phyloP scores from a whole-genome alignment of 2,329 filamentous ascomycete genomes.

The Macrophomina tecta region DNA sequence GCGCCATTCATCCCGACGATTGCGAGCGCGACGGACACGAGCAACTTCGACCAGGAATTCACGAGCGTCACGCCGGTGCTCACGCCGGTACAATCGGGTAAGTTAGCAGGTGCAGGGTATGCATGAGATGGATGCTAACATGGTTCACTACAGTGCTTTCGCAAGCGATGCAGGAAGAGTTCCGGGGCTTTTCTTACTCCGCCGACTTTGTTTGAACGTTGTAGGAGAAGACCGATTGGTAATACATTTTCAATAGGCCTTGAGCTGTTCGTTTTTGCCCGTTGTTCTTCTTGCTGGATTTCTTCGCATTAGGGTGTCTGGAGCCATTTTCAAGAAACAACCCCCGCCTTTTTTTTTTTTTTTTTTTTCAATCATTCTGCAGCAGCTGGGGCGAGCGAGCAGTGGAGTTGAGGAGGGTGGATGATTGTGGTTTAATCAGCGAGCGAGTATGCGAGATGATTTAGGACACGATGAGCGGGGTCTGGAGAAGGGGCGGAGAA shows the following conservation, averaged over 20 bases:
- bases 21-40: constrained; percentile 94
- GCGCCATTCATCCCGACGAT: constrained; percentile 91
- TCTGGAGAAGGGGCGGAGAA: not conserved
- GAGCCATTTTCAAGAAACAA: constrained; percentile 22
- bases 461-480: not conserved
- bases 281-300: not conserved
- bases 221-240: constrained; percentile 9
- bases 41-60: constrained; percentile 98
- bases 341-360: not conserved
- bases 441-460: constrained; percentile 7
- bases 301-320: constrained; percentile 22
- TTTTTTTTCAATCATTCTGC: constrained; percentile 10
- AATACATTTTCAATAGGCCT: constrained; percentile 14
- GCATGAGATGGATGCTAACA: constrained; percentile 33
- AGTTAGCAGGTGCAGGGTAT: constrained; percentile 46
- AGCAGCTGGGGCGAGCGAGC: not conserved
- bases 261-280: constrained; percentile 3
- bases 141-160: constrained; percentile 72
- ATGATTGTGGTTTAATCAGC: constrained; percentile 18
- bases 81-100: constrained; percentile 96
- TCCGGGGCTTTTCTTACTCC: constrained; percentile 97
- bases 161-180: constrained; percentile 99
- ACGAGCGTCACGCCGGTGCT: constrained; percentile 97
- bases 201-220: constrained; percentile 73
- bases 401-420: not conserved